Conservation (phyloP, 495 filamentous ascomycete species). For the Talaromyces liani region DNA sequence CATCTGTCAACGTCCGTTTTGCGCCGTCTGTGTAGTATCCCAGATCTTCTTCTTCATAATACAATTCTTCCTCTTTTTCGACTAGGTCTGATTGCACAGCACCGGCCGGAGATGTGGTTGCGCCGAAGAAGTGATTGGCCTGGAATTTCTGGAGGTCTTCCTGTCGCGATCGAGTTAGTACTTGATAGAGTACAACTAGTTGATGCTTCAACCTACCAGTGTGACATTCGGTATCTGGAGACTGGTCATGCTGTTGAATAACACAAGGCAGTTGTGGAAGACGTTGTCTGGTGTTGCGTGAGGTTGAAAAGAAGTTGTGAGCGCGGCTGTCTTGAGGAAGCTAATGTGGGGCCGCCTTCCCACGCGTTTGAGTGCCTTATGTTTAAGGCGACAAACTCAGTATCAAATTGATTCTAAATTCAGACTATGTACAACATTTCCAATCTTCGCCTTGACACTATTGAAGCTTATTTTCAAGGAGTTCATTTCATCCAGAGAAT, state of each 20-base stretch:
- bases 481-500: conserved; percentile 18
- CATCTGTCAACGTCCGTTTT: conserved; percentile 87
- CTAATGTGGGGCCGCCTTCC: neutral
- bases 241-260: conserved; percentile 10
- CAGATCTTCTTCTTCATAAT: conserved; percentile 64
- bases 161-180: conserved; percentile 29
- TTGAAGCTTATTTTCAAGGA: conserved; percentile 23
- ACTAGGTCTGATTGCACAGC: conserved; percentile 17
- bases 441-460: conserved; percentile 65
- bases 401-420: neutral
- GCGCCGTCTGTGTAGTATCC: conserved; percentile 86
- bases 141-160: conserved; percentile 70
- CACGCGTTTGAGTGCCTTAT: neutral
- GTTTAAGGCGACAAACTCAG: neutral
- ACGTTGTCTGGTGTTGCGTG: neutral
- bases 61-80: conserved; percentile 32
- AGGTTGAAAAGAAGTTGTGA: neutral
- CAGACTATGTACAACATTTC: conserved; percentile 19
- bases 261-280: neutral
- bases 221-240: conserved; percentile 40
- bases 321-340: neutral
- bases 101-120: conserved; percentile 1
- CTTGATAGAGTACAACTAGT: neutral
- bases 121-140: conserved; percentile 49
- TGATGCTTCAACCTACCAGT: conserved; percentile 29